Conservation (phyloP, 352 stramenopile species). For the Globisporangium okanoganense region DNA sequence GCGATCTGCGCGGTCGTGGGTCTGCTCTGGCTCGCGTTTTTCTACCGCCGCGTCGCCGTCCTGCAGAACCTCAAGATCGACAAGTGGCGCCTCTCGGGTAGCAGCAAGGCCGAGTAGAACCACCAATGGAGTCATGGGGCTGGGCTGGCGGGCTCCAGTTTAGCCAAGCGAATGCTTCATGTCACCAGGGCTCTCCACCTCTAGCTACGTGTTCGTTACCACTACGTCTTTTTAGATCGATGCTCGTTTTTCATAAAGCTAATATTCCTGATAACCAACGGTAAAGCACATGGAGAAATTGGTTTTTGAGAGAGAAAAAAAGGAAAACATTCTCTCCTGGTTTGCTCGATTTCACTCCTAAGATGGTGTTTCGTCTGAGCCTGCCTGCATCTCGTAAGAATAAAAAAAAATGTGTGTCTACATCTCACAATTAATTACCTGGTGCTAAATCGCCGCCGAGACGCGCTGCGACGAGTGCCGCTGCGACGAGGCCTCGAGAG, state of each 20-base stretch:
- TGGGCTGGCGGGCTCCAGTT: too few species aligned
- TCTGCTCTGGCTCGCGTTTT: conserved; percentile 64
- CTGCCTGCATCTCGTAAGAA: background rate
- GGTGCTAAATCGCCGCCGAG: conserved; percentile 12
- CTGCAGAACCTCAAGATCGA: conserved; percentile 83
- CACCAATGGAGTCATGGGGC: too few species aligned
- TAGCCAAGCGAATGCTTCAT: too few species aligned
- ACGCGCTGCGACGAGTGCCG: conserved; percentile 18
- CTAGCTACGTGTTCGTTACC: background rate
- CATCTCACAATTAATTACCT: background rate
- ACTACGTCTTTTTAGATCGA: background rate
- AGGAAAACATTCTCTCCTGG: background rate
- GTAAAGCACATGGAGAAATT: background rate
- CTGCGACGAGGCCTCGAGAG: conserved; percentile 25
- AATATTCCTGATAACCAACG: background rate
- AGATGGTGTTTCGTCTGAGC: background rate
- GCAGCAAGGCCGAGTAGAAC: conserved; percentile 23
- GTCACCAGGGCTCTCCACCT: too few species aligned
- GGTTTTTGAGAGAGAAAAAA: background rate
- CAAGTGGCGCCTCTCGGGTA: conserved; percentile 63
- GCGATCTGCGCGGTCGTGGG: conserved; percentile 66
- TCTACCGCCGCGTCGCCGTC: conserved; percentile 59
- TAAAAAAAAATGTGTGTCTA: background rate
- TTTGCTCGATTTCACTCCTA: too few species aligned
- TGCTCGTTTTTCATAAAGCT: conserved; percentile 6